Evolutionary conservation across 1,284 basidiomycete genomes (phyloP).

Genomic region (Bondarzewia mesenterica): DNA sequence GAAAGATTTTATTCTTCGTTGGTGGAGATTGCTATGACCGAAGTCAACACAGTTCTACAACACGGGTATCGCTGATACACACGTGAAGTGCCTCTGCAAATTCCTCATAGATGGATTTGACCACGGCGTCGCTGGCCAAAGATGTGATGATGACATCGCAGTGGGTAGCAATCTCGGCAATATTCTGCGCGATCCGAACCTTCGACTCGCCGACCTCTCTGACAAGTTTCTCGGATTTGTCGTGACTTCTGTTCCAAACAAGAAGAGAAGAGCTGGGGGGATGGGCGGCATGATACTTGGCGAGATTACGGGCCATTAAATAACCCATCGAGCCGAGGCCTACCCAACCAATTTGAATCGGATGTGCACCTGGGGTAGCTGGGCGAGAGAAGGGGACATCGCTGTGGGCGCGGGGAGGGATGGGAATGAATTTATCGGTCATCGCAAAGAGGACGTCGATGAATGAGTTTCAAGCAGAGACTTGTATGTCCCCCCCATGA

Average conservation of each 20-base stretch:
- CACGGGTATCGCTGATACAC: too few species aligned
- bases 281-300: slow-evolving; percentile 36
- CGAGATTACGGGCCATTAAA: slow-evolving; percentile 71
- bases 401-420: background rate
- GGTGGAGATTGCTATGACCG: slow-evolving; percentile 30
- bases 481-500: too few species aligned
- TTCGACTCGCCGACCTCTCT: slow-evolving; percentile 45
- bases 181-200: slow-evolving; percentile 44
- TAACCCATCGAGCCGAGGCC: slow-evolving; percentile 68
- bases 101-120: slow-evolving; percentile 58
- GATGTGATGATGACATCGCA: slow-evolving; percentile 81
- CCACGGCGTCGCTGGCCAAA: slow-evolving; percentile 68
- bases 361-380: slow-evolving; percentile 32
- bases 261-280: slow-evolving; percentile 36
- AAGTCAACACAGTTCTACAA: too few species aligned
- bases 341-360: slow-evolving; percentile 48
- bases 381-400: slow-evolving; percentile 54
- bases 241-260: slow-evolving; percentile 59
- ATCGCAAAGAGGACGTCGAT: slow-evolving; percentile 7
- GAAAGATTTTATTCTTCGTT: slow-evolving; percentile 60
- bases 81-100: slow-evolving; percentile 54
- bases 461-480: too few species aligned
- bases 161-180: slow-evolving; percentile 49
- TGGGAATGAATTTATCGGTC: background rate
- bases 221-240: slow-evolving; percentile 49